Conservation (phyloP, 371 early-diverging fungal species). For the Lichtheimia ornata region DNA sequence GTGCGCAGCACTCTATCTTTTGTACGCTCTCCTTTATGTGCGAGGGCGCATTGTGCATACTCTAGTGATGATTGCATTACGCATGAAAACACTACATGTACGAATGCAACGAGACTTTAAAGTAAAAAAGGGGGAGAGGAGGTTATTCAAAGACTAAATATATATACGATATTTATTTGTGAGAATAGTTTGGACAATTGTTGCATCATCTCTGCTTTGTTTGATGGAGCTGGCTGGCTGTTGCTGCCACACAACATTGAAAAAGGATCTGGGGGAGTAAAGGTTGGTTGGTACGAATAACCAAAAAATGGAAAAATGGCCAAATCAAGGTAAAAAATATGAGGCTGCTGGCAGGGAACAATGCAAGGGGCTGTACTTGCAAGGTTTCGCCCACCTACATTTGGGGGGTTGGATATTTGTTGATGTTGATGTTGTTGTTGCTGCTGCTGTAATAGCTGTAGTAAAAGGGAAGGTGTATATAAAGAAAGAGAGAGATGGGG, state of each 20-base stretch:
- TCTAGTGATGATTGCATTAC: too few species aligned
- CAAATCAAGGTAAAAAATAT: conserved; percentile 10
- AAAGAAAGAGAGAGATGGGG: conserved; percentile 2
- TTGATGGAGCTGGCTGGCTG: neutral
- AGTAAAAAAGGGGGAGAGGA: too few species aligned
- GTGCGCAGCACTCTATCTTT: too few species aligned
- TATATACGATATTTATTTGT: too few species aligned
- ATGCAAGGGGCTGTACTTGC: conserved; percentile 3
- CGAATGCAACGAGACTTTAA: too few species aligned
- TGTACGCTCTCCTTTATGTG: too few species aligned
- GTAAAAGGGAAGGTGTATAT: neutral
- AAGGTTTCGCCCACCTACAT: conserved; percentile 12
- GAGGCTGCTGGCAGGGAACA: conserved; percentile 5
- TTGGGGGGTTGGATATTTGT: neutral
- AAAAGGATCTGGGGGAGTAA: too few species aligned
- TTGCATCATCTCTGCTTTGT: conserved; percentile 8
- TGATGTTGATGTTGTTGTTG: conserved; percentile 4
- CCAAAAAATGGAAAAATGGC: conserved; percentile 17
- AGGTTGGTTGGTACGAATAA: neutral
- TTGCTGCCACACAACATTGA: too few species aligned
- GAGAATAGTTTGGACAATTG: neutral
- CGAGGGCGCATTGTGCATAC: too few species aligned
- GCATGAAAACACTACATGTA: too few species aligned
- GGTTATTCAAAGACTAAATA: too few species aligned
- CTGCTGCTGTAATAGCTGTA: conserved; percentile 11